These are phyloP conservation scores for Hyphopichia burtonii DNA, from an alignment of 1,139 yeast species.

Conservation along the genomic window DNA sequence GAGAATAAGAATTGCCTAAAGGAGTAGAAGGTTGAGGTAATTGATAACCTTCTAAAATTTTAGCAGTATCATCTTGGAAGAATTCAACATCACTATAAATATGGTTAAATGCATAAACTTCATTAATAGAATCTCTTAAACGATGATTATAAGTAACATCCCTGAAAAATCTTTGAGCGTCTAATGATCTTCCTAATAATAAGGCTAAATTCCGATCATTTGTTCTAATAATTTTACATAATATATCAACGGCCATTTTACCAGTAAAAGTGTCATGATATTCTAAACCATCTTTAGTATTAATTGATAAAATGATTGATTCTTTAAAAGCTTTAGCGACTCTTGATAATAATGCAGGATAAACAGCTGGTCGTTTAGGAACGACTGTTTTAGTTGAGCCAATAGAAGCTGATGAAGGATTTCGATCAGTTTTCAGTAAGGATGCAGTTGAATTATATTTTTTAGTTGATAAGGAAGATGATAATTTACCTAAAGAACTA, in stretches of 20 bases:
- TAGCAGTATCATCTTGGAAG: slow-evolving; percentile 27
- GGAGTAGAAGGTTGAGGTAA: slow-evolving; percentile 16
- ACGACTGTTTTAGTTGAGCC: slow-evolving; percentile 39
- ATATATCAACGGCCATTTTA: slow-evolving; percentile 85
- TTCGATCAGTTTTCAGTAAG: slow-evolving; percentile 30
- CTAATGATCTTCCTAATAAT: slow-evolving; percentile 85
- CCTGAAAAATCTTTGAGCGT: slow-evolving; percentile 91
- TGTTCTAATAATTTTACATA: slow-evolving; percentile 81
- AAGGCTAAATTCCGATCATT: slow-evolving; percentile 90
- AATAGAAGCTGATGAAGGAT: slow-evolving; percentile 29
- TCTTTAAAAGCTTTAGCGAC: slow-evolving; percentile 82
- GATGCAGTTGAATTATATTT: slow-evolving; percentile 40
- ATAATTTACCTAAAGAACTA: slow-evolving; percentile 40
- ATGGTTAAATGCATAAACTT: slow-evolving; percentile 85
- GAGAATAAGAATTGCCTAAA: not conserved
- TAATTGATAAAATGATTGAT: slow-evolving; percentile 68
- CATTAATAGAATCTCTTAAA: slow-evolving; percentile 80
- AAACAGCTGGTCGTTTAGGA: slow-evolving; percentile 62
- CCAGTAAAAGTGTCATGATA: slow-evolving; percentile 96
- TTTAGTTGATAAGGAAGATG: slow-evolving; percentile 40
- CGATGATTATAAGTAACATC: slow-evolving; percentile 96
- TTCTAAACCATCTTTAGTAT: slow-evolving; percentile 90
- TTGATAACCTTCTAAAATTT: slow-evolving; percentile 23
- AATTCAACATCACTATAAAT: slow-evolving; percentile 42
- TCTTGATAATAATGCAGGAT: slow-evolving; percentile 84